Evolutionary conservation across 345 rosid species (phyloP), one percentile per base, ranked within the genome.

Genomic region (Lepidium sativum): DNA sequence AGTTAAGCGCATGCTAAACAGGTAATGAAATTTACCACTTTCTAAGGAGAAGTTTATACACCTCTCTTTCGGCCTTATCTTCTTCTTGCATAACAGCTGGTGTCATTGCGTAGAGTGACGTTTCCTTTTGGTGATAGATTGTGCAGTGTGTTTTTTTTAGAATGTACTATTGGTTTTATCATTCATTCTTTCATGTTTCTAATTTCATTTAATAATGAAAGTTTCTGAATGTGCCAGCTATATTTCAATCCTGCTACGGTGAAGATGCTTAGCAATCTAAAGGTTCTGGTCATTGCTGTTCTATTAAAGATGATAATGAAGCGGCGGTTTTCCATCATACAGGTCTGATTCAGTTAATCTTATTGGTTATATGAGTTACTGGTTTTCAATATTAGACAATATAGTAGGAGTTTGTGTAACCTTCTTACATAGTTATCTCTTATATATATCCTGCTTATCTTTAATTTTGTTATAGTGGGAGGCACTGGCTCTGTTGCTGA

Each of bases 171-270:
- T 55, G 49, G 37, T 39, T 37, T n/a, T 45, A 20, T 51, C 42
- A 13, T 44, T 44, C 31, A 15, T 60, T 35, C 34, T 51, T n/a
- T 18, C 34, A 12, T 62, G 13, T 29, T 41, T 35, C 55, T 39
- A 23, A 39, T 20, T 16, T 45, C 73, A 40, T 21, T 54, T 14
- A 6, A 9, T 60, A 25, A 51, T 37, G n/a, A 37, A 23, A 38
- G 18, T 59, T 65, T 57, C 73, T 78, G 45, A n/a, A 77, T 9
- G 61, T 73, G 74, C 69, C 89, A 92, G 98, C 69, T 92, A 62
- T 92, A 92, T 80, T 92, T 92, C 78, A 89, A 92, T 80, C 98
- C 98, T 76, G 98, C 98, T 23, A 92, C 98, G 8, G 98, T 92
- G 73, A 92, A 92, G 86, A 92, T 92, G 98, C 84, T 92, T 69